These are phyloP conservation scores for Pseudomassariella vexata DNA, from an alignment of 2,329 filamentous ascomycete species.

Conservation along the genomic window DNA sequence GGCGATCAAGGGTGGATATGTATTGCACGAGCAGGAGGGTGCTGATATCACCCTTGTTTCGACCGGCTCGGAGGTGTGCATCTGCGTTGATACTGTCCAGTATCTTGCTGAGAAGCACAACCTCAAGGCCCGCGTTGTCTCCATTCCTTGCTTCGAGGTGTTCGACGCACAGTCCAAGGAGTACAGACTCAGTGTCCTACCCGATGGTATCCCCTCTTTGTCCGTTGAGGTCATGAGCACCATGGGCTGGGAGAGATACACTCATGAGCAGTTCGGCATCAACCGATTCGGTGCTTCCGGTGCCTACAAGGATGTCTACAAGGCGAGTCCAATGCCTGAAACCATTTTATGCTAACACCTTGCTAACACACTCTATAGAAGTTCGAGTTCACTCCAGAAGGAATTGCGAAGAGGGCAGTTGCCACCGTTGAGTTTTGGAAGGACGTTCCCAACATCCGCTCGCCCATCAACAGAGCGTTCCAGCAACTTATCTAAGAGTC, in stretches of 20 bases:
- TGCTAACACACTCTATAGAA: slow-evolving; percentile 57
- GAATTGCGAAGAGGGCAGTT: slow-evolving; percentile 88
- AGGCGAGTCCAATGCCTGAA: slow-evolving; percentile 45
- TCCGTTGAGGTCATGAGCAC: slow-evolving; percentile 97
- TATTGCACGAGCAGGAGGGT: slow-evolving; percentile 75
- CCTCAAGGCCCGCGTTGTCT: slow-evolving; percentile 86
- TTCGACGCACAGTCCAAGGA: slow-evolving; percentile 93
- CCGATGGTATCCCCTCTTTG: slow-evolving; percentile 87
- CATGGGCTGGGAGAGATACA: slow-evolving; percentile 98
- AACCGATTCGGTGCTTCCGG: slow-evolving; percentile 98
- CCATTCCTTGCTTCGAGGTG: slow-evolving; percentile 93
- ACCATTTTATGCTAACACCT: slow-evolving; percentile 7
- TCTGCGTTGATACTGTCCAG: slow-evolving; percentile 90
- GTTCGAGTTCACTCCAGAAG: slow-evolving; percentile 98
- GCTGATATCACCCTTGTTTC: slow-evolving; percentile 87
- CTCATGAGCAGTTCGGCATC: slow-evolving; percentile 98
- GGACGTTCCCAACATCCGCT: slow-evolving; percentile 82
- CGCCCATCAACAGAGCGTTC: slow-evolving; percentile 95
- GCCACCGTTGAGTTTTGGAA: slow-evolving; percentile 98
- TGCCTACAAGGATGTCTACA: slow-evolving; percentile 97
- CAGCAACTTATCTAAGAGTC: slow-evolving; percentile 79
- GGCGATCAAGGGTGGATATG: slow-evolving; percentile 93
- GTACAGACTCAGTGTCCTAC: slow-evolving; percentile 87
- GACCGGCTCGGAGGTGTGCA: slow-evolving; percentile 91
- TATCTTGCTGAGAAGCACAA: slow-evolving; percentile 83